phyloP scores from a whole-genome alignment of 1,139 yeast species.

The Blastobotrys buckinghamii region DNA sequence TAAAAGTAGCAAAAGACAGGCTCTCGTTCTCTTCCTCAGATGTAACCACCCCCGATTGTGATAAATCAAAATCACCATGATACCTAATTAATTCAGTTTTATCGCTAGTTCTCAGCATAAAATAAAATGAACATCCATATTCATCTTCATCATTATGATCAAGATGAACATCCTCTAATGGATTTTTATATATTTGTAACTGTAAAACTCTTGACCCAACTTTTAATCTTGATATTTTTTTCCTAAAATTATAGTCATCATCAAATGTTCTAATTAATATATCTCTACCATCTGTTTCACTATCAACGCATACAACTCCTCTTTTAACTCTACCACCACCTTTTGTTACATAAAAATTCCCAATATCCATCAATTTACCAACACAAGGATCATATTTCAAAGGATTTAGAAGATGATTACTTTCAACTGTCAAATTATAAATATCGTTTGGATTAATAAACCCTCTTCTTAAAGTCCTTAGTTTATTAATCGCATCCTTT shows the following conservation, averaged over 20 bases:
- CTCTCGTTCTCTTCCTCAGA: constrained; percentile 3
- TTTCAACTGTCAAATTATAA: constrained; percentile 11
- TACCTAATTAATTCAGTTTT: neutral
- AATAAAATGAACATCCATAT: constrained; percentile 12
- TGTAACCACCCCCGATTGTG: constrained; percentile 3
- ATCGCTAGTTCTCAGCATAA: constrained; percentile 18
- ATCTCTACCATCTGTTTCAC: constrained; percentile 10
- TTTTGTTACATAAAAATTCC: constrained; percentile 1
- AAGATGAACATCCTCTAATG: neutral
- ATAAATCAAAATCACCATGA: too few relatives aligned
- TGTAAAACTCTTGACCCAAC: constrained; percentile 14
- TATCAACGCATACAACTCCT: constrained; percentile 14
- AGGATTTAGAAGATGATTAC: constrained; percentile 11
- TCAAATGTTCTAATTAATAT: neutral
- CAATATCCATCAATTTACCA: constrained; percentile 17
- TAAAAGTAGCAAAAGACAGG: constrained; percentile 17
- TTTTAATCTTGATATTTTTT: neutral
- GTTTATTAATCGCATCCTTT: neutral
- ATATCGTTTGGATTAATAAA: neutral
- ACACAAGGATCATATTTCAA: constrained; percentile 19
- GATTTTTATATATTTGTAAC: constrained; percentile 14
- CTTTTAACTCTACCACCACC: neutral
- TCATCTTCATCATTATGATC: constrained; percentile 12
- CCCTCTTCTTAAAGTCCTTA: neutral
- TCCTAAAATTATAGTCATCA: neutral